Base-by-base conservation (phyloP, 1,139 yeast species). In the Diutina sp. region DNA sequence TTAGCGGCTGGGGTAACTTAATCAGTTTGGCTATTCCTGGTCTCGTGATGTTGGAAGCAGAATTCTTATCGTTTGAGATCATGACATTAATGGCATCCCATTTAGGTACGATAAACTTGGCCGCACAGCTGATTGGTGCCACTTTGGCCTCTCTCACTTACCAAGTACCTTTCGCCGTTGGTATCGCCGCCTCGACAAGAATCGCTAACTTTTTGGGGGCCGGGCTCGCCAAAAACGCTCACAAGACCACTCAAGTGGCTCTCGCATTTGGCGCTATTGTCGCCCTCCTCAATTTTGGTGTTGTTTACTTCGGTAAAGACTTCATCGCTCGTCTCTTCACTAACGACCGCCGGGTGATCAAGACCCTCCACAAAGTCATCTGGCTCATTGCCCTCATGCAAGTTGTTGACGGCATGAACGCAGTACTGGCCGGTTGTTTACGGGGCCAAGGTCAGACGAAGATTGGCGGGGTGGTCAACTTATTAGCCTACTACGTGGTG, bases 181-280 rank as follows among this genome's bases (percentile, higher is more conserved):
- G 96, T 50, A 90, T 90, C 55, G 95, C 96, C 0, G 78, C 91
- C 0, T 85, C 95, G 0, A 90, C 96, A 0, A 77, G 97, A 69
- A 85, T 90, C 55, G 96, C 97, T 51, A 89, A 86, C 66, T 89
- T 86, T 63, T 80, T 90, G 57, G 97, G 97, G 4, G 84, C 85
- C 12, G 80, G 78, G 6, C 66, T 80, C 56, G 76, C 74, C 3
- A n/a, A 12, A 1, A 50, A 50, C 41, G 84, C 85, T 8, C 69
- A 68, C 57, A 71, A 65, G 4, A 68, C 83, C 1, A 76, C 84
- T 3, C 66, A 70, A 57, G 80, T 80, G 46, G 72, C 82, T 1
- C 67, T 79, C 55, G 58, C 67, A 1, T 76, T 79, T 63, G 83
- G 84, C 0, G 60, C 73, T 12, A 59, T 67, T 3, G 69, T 79